phyloP scores from a whole-genome alignment of 352 stramenopile species.

The Phytophthora podocarpi region DNA sequence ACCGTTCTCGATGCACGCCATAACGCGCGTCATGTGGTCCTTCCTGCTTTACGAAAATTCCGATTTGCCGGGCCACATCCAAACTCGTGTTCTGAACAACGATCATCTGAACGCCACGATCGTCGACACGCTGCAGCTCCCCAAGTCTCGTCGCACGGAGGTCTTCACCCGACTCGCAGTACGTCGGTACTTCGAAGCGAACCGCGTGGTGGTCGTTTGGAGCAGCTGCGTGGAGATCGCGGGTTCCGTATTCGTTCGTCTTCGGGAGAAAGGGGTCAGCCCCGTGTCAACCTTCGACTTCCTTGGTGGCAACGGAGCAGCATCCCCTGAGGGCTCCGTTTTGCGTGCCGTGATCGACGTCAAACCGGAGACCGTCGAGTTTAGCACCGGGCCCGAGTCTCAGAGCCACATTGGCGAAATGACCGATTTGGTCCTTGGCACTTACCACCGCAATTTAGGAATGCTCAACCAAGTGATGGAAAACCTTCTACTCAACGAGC shows the following conservation, averaged over 20 bases:
- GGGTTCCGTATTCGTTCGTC: conserved; percentile 42
- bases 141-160: conserved; percentile 28
- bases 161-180: conserved; percentile 29
- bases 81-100: conserved; percentile 26
- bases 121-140: conserved; percentile 35
- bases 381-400: conserved; percentile 4
- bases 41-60: conserved; percentile 20
- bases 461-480: conserved; percentile 50
- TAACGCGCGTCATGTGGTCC: conserved; percentile 33
- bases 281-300: conserved; percentile 26
- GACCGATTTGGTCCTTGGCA: conserved; percentile 50
- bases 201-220: conserved; percentile 38
- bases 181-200: conserved; percentile 29
- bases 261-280: conserved; percentile 38
- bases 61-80: conserved; percentile 7
- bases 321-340: conserved; percentile 15
- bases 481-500: conserved; percentile 38
- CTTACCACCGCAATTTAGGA: conserved; percentile 51
- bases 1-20: conserved; percentile 32
- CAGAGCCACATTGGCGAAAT: conserved; percentile 41
- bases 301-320: neutral
- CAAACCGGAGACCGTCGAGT: conserved; percentile 32
- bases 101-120: conserved; percentile 41
- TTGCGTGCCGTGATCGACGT: conserved; percentile 21
- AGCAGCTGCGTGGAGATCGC: conserved; percentile 40